Conservation (phyloP, 2,329 filamentous ascomycete species). For the Ceratocystis alfenasii region DNA sequence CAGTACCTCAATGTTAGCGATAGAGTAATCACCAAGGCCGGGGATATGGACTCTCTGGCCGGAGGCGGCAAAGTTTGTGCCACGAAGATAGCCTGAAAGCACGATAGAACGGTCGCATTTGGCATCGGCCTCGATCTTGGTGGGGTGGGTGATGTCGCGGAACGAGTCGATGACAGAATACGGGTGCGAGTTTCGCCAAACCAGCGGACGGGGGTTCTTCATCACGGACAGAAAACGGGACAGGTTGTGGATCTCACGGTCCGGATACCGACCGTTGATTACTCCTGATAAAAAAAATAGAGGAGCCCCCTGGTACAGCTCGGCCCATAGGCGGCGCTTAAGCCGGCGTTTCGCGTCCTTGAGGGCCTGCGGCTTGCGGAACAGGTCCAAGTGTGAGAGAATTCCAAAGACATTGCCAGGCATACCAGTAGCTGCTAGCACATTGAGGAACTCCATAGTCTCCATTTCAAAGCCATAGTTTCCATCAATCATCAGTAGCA, state of each 20-base stretch:
- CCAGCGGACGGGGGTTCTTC: conserved; percentile 93
- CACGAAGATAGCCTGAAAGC: conserved; percentile 83
- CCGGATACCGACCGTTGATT: conserved; percentile 90
- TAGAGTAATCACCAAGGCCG: conserved; percentile 77
- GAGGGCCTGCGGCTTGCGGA: conserved; percentile 82
- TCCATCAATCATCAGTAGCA: conserved; percentile 94
- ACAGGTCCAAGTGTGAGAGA: conserved; percentile 88
- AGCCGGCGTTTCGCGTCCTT: conserved; percentile 91
- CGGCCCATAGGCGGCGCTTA: conserved; percentile 93
- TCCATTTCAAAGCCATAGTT: conserved; percentile 99
- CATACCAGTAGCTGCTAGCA: conserved; percentile 90
- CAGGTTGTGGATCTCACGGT: conserved; percentile 90
- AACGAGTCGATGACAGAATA: conserved; percentile 91
- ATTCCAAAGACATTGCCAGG: conserved; percentile 97
- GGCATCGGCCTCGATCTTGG: conserved; percentile 72
- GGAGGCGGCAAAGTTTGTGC: conserved; percentile 81
- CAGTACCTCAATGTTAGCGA: conserved; percentile 71
- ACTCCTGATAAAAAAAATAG: conserved; percentile 94
- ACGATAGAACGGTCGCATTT: conserved; percentile 87
- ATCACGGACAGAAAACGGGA: conserved; percentile 94
- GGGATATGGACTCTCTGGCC: conserved; percentile 85
- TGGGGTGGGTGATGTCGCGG: conserved; percentile 87
- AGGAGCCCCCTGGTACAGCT: conserved; percentile 92
- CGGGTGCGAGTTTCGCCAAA: conserved; percentile 94
- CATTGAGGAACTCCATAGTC: conserved; percentile 98